phyloP scores from a whole-genome alignment of 345 rosid species.

The Eutrema heterophyllum region DNA sequence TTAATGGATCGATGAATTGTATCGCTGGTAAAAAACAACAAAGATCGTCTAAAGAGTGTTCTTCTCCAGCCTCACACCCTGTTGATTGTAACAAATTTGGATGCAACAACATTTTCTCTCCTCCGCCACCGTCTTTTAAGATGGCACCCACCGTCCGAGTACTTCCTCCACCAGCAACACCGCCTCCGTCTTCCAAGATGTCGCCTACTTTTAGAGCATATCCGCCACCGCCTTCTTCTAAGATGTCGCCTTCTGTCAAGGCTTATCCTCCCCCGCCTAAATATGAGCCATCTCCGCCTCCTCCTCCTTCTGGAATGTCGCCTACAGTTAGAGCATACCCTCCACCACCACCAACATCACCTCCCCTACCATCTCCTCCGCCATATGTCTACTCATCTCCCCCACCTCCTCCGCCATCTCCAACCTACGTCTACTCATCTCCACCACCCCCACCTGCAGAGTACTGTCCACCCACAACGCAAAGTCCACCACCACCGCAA shows the following conservation, averaged over 20 bases:
- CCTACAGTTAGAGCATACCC: constrained; percentile 31
- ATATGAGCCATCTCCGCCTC: constrained; percentile 11
- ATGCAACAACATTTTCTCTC: constrained; percentile 32
- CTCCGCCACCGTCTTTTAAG: constrained; percentile 32
- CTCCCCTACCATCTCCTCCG: constrained; percentile 23
- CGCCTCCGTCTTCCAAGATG: constrained; percentile 30
- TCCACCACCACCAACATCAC: constrained; percentile 32
- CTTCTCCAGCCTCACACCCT: constrained; percentile 47
- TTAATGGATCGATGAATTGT: constrained; percentile 51
- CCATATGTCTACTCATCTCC: constrained; percentile 27
- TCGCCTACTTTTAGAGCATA: constrained; percentile 11
- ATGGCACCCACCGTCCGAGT: constrained; percentile 31
- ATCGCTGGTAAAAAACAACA: constrained; percentile 47
- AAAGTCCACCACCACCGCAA: constrained; percentile 23
- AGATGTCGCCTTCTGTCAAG: constrained; percentile 16
- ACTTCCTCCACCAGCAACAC: constrained; percentile 29
- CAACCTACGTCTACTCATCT: neutral
- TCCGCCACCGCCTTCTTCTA: constrained; percentile 4
- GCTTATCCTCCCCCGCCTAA: neutral
- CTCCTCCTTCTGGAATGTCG: constrained; percentile 26
- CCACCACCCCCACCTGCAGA: constrained; percentile 27
- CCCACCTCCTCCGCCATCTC: constrained; percentile 27
- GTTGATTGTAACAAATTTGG: constrained; percentile 52
- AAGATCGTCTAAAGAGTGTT: constrained; percentile 48
- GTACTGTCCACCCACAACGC: neutral